Evolutionary conservation across 768 basidiomycete species (phyloP).

Genomic region (Phanerodontia chrysosporium): DNA sequence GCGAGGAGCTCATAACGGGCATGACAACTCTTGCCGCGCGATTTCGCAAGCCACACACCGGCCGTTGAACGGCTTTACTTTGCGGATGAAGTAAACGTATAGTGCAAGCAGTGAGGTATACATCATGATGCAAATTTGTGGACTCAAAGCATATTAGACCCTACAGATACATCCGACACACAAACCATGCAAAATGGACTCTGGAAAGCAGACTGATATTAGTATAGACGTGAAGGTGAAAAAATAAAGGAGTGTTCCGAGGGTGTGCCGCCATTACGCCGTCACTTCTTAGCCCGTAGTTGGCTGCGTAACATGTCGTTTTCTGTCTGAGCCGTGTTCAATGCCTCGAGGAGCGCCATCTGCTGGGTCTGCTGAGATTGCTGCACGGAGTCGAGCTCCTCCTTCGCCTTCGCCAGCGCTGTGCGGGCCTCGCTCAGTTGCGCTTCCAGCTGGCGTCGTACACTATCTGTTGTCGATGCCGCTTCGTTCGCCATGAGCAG

Average conservation of each 20-base stretch:
- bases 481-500: conserved; percentile 70
- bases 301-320: conserved; percentile 69
- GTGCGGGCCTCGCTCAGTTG: conserved; percentile 60
- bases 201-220: background rate
- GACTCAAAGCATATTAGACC: conserved; percentile 1
- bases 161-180: conserved; percentile 4
- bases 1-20: conserved; percentile 1
- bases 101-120: background rate
- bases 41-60: background rate
- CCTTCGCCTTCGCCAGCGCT: conserved; percentile 58
- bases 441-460: conserved; percentile 58
- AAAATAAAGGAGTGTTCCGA: background rate
- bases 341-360: conserved; percentile 82
- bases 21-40: background rate
- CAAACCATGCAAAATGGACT: conserved; percentile 7
- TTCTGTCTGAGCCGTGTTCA: conserved; percentile 79
- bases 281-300: conserved; percentile 37
- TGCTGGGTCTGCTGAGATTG: conserved; percentile 76
- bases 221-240: conserved; percentile 1
- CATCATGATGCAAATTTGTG: background rate
- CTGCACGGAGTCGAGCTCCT: conserved; percentile 65
- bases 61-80: background rate
- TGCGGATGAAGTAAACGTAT: background rate
- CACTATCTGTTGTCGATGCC: conserved; percentile 47
- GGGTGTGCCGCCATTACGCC: background rate